These are phyloP conservation scores for Prunus padus DNA, from an alignment of 306 rosid species.

Conservation along the genomic window DNA sequence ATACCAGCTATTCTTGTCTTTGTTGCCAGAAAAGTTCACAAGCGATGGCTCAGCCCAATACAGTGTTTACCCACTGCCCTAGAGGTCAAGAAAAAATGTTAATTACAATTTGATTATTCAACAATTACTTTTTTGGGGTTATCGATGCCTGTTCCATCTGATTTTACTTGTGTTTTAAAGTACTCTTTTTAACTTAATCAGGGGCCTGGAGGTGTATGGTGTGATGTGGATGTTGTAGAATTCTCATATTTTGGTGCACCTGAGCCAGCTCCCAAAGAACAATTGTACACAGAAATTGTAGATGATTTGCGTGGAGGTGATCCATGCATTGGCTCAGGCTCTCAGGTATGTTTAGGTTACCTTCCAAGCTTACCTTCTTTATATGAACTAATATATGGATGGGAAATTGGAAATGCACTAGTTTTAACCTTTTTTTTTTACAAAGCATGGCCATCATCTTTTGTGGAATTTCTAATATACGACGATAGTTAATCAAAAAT, in stretches of 20 bases:
- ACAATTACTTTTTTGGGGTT: not conserved
- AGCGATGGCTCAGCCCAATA: constrained; percentile 97
- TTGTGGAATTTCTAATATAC: not conserved
- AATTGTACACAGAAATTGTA: constrained; percentile 82
- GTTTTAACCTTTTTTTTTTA: not conserved
- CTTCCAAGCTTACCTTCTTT: not conserved
- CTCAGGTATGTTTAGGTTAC: constrained; percentile 66
- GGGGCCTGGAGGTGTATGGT: constrained; percentile 99
- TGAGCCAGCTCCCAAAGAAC: constrained; percentile 97
- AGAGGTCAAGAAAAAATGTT: constrained; percentile 55
- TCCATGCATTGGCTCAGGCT: constrained; percentile 92
- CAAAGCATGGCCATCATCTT: not conserved
- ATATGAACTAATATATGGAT: not conserved
- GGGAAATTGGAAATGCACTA: not conserved
- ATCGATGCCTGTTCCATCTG: not conserved
- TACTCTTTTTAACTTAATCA: constrained; percentile 31
- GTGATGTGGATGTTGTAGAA: constrained; percentile 98
- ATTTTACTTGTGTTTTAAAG: not conserved
- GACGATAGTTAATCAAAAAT: not conserved
- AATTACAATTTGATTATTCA: constrained; percentile 2
- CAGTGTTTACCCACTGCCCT: constrained; percentile 96
- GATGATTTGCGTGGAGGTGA: constrained; percentile 98
- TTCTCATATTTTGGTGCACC: constrained; percentile 98
- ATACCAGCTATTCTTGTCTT: constrained; percentile 97
- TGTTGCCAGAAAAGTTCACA: constrained; percentile 98